A percentile compares a stretch with the other conserved stretches of the same genome.
These are phyloP conservation scores for Cucumis hystrix DNA, from an alignment of 306 rosid species.

Conservation along the genomic window DNA sequence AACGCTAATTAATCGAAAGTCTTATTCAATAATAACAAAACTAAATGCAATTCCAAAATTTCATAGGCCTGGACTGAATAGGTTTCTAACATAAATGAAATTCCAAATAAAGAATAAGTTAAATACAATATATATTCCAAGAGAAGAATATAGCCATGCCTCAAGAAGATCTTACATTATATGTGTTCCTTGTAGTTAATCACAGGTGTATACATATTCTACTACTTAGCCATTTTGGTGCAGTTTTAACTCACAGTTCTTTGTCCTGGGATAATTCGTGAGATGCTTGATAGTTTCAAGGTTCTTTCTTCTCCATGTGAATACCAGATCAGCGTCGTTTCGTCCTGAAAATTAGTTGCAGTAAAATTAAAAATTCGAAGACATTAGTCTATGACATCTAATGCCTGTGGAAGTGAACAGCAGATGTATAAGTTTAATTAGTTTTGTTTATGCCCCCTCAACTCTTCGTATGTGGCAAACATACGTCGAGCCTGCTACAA, in stretches of 20 bases:
- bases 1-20: neutral
- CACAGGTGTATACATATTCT: neutral
- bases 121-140: neutral
- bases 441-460: neutral
- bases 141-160: neutral
- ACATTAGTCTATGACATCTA: neutral
- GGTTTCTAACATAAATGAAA: neutral
- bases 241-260: constrained; percentile 74
- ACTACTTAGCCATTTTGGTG: neutral
- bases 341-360: constrained; percentile 52
- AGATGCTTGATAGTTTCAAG: constrained; percentile 46
- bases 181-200: neutral
- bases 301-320: constrained; percentile 64
- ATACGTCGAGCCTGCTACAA: neutral
- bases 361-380: constrained; percentile 24
- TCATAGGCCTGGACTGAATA: neutral
- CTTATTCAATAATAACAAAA: neutral
- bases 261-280: constrained; percentile 66
- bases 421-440: neutral
- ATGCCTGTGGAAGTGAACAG: neutral
- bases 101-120: neutral
- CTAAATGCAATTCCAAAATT: neutral
- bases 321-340: constrained; percentile 65
- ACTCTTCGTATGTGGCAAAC: neutral
- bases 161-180: neutral